A percentile compares a stretch with the other conserved stretches of the same genome.
Conservation (phyloP, 352 stramenopile species). For the Globisporangium ultimum region DNA sequence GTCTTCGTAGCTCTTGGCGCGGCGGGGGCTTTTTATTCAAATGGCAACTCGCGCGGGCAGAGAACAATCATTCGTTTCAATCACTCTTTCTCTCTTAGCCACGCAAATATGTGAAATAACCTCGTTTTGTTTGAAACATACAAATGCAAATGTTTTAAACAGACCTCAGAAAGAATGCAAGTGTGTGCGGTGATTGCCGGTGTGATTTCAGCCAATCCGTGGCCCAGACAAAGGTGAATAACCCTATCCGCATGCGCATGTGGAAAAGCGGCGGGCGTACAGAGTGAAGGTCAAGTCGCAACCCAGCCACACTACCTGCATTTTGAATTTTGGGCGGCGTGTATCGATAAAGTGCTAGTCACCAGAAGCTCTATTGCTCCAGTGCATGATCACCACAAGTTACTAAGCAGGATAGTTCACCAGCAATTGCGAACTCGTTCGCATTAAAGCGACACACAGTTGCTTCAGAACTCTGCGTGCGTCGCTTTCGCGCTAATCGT, state of each 20-base stretch:
- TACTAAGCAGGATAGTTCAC: not conserved
- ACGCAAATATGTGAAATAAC: constrained; percentile 2
- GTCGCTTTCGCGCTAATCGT: no score
- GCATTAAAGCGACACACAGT: no score
- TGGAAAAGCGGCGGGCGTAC: not conserved
- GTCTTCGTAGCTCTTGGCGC: constrained; percentile 10
- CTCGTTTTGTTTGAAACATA: not conserved
- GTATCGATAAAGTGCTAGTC: no score
- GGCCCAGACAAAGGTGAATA: not conserved
- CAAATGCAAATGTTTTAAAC: constrained; percentile 4
- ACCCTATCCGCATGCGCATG: not conserved
- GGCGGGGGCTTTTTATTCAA: constrained; percentile 12
- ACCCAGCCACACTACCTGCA: no score
- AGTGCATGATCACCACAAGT: no score
- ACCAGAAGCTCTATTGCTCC: no score
- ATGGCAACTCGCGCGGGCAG: constrained; percentile 7
- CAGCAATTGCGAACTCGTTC: no score
- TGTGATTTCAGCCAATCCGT: not conserved
- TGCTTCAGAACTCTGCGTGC: no score
- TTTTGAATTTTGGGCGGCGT: not conserved
- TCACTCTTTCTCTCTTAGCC: constrained; percentile 12
- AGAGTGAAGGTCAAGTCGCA: constrained; percentile 8
- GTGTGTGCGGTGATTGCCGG: not conserved
- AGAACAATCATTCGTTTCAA: constrained; percentile 18
- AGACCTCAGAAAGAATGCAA: not conserved